A percentile compares a stretch with the other conserved stretches of the same genome.
phyloP scores from a whole-genome alignment of 352 stramenopile genomes.

The Phytopythium litorale region DNA sequence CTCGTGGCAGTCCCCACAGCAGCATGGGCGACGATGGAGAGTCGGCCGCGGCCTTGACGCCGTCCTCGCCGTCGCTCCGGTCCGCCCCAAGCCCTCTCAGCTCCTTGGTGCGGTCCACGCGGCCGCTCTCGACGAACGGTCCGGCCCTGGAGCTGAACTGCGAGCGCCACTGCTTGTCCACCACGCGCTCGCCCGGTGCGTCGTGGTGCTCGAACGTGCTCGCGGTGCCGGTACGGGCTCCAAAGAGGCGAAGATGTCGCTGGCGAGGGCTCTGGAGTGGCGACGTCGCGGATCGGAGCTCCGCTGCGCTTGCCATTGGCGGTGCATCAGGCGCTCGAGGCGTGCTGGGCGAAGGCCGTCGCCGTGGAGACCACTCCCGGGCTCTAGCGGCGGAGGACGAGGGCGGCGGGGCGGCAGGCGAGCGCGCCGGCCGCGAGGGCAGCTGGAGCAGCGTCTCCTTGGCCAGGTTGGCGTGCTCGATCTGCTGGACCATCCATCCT shows the following conservation, averaged over 20 bases:
- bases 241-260: neutral
- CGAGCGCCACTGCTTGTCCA: conserved; percentile 44
- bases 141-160: conserved; percentile 36
- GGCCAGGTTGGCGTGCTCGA: conserved; percentile 61
- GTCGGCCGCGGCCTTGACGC: conserved; percentile 2
- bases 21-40: conserved; percentile 29
- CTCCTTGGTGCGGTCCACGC: conserved; percentile 50
- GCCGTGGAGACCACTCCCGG: neutral
- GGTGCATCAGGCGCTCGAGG: neutral
- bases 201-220: too few relatives aligned
- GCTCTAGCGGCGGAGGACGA: neutral
- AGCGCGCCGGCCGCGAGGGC: conserved; percentile 13
- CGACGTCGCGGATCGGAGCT: neutral
- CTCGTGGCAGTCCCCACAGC: conserved; percentile 59
- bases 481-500: conserved; percentile 75
- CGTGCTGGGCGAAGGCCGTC: neutral
- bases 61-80: neutral
- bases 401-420: neutral
- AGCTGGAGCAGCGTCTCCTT: conserved; percentile 63
- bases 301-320: neutral
- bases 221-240: too few relatives aligned
- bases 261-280: conserved; percentile 3
- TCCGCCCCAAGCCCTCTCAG: conserved; percentile 27
- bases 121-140: conserved; percentile 26
- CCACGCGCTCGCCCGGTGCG: neutral